Conservation (phyloP, 768 basidiomycete species). For the Lepiota brunneoincarnata region DNA sequence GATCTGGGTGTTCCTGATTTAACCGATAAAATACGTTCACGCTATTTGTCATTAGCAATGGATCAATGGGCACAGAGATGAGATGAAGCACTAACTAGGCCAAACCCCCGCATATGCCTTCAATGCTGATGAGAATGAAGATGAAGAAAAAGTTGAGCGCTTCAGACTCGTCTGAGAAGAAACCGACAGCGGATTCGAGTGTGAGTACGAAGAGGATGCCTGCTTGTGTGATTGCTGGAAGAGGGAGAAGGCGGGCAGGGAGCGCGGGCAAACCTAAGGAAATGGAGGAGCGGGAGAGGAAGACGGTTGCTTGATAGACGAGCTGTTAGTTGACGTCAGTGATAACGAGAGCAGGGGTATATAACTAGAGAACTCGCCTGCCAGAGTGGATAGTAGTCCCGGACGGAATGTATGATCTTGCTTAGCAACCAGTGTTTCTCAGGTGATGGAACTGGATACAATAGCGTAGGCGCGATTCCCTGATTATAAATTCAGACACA, state of each 20-base stretch:
- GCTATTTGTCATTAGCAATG: conserved; percentile 32
- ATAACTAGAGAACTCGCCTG: conserved; percentile 47
- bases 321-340: conserved; percentile 40
- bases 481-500: conserved; percentile 22
- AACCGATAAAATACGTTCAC: conserved; percentile 86
- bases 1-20: conserved; percentile 65
- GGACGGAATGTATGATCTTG: conserved; percentile 75
- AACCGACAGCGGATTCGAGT: conserved; percentile 65
- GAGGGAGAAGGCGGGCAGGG: conserved; percentile 60
- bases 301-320: conserved; percentile 88
- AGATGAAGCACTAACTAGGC: conserved; percentile 67
- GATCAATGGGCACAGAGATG: conserved; percentile 12
- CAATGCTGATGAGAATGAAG: conserved; percentile 76
- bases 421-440: conserved; percentile 61
- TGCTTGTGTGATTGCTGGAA: conserved; percentile 77
- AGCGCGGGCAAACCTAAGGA: conserved; percentile 82
- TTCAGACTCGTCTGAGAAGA: conserved; percentile 42
- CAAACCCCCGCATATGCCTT: conserved; percentile 90
- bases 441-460: conserved; percentile 79
- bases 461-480: conserved; percentile 87
- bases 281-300: conserved; percentile 89
- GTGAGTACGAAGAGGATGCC: conserved; percentile 59
- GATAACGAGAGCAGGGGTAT: conserved; percentile 1
- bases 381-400: conserved; percentile 96
- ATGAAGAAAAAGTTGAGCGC: conserved; percentile 56